A percentile compares a stretch with the other conserved stretches of the same genome.
Conservation (phyloP, 192 early-diverging fungal genomes). For the Gryganskiella cystojenkinii region DNA sequence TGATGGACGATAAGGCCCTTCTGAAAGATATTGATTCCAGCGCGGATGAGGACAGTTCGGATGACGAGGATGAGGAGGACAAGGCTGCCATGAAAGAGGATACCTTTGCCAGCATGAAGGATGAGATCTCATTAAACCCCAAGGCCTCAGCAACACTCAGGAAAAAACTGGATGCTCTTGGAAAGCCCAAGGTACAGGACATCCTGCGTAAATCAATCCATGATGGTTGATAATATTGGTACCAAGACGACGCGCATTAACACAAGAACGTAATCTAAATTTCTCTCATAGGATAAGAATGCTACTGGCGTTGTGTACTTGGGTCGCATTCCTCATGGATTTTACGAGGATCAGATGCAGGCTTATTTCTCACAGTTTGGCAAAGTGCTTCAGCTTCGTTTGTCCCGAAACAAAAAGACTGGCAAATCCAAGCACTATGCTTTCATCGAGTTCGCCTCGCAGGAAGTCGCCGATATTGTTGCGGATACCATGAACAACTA, state of each 20-base stretch:
- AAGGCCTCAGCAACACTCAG: conserved; percentile 37
- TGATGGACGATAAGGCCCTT: conserved; percentile 57
- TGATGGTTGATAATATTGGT: neutral
- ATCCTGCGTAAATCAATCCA: neutral
- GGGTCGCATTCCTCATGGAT: conserved; percentile 94
- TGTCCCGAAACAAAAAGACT: conserved; percentile 94
- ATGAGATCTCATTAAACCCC: conserved; percentile 53
- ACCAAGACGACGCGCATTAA: neutral
- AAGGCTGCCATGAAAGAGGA: conserved; percentile 50
- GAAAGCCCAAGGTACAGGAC: conserved; percentile 27
- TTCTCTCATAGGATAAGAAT: conserved; percentile 14
- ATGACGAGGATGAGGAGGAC: conserved; percentile 46
- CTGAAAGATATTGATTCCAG: conserved; percentile 55
- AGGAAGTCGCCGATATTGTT: conserved; percentile 88
- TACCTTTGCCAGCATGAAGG: conserved; percentile 51
- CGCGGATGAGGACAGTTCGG: conserved; percentile 43
- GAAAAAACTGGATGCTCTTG: conserved; percentile 38
- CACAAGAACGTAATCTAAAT: neutral
- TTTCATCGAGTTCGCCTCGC: conserved; percentile 89
- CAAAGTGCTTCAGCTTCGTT: conserved; percentile 74
- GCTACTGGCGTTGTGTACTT: conserved; percentile 85
- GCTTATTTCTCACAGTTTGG: conserved; percentile 97
- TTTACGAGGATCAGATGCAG: conserved; percentile 93
- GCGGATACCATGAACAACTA: conserved; percentile 99
- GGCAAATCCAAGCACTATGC: conserved; percentile 93